phyloP scores from a whole-genome alignment of 1,284 basidiomycete genomes.

The Ustilago cynodontis region DNA sequence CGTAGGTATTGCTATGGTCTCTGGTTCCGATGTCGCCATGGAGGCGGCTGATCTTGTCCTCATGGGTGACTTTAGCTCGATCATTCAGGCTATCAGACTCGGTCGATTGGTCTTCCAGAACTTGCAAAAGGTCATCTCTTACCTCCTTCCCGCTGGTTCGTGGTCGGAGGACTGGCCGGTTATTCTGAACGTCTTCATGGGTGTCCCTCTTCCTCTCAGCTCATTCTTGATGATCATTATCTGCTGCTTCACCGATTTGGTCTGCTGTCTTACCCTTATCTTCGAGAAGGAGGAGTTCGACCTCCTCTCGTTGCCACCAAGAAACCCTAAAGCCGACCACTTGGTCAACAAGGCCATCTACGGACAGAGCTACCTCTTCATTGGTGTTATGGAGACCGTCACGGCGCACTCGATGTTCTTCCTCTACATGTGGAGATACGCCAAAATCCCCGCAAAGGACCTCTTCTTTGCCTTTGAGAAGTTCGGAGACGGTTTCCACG shows the following conservation, averaged over 20 bases:
- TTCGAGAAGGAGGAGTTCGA: conserved; percentile 76
- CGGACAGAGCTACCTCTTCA: conserved; percentile 77
- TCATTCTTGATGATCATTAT: conserved; percentile 73
- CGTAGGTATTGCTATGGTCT: conserved; percentile 73
- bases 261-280: conserved; percentile 74
- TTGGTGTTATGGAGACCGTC: conserved; percentile 75
- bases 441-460: conserved; percentile 71
- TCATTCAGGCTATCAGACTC: conserved; percentile 57
- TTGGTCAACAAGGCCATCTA: conserved; percentile 74
- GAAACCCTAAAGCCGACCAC: conserved; percentile 61
- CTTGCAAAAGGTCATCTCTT: conserved; percentile 73
- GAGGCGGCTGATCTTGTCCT: conserved; percentile 66
- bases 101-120: conserved; percentile 80
- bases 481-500: conserved; percentile 72
- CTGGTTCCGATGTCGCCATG: conserved; percentile 71
- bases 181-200: conserved; percentile 74
- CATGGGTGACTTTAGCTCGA: conserved; percentile 57
- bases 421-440: conserved; percentile 71
- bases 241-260: conserved; percentile 71
- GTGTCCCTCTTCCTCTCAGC: conserved; percentile 74
- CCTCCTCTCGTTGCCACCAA: conserved; percentile 71
- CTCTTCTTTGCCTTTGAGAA: conserved; percentile 42
- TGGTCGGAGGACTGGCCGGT: conserved; percentile 80
- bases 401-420: conserved; percentile 72
- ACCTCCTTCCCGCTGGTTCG: conserved; percentile 70